Base-by-base conservation (phyloP, 2,329 filamentous ascomycete species). In the Spiromastix sp. region DNA sequence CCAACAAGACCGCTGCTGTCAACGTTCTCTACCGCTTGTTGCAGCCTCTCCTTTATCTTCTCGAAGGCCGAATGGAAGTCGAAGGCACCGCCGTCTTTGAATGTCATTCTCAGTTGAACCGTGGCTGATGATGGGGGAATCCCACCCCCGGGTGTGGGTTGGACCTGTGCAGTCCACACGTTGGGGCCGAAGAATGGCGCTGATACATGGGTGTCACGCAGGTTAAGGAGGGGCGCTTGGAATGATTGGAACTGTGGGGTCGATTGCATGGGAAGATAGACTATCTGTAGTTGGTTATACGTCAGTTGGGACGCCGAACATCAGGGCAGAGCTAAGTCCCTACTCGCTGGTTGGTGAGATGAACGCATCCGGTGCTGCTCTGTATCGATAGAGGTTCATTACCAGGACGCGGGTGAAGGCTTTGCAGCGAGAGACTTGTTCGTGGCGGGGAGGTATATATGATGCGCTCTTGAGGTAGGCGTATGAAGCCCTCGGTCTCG, bases 131-230 rank as follows among this genome's bases (percentile, higher is more conserved):
- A 68, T 4, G 79, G 63, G 1, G 87, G 84, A 33, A 95, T 83
- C 32, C 85, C 84, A 24, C 91, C 91, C 22, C 83, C 83, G 1
- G 80, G 66, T 16, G 93, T 84, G 2, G 89, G 85, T 48, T 81
- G 80, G 39, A 93, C 77, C 29, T 80, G 65, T 16, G 82, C 81
- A 37, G 77, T 77, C 87, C 87, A 96, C 45, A 83, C 81, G 68
- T 93, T 95, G 4, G 85, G 81, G 13, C 89, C 87, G 57, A 94
- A 93, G 69, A 87, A 93, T 21, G 89, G 87, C 2, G 87, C 84
- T 20, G 80, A 78, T 41, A 93, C 82, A 51, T 83, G 84, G 5
- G 82, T 82, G 59, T 96, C 89, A 59, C 84, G 76, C 29, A 93
- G 74, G 55, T 89, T 87, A 44, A 94, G 72, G 41, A 95, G 81